A percentile compares a stretch with the other conserved stretches of the same genome.
Evolutionary conservation across 192 early-diverging fungal species (phyloP).

Genomic region (Backusella luteola): DNA sequence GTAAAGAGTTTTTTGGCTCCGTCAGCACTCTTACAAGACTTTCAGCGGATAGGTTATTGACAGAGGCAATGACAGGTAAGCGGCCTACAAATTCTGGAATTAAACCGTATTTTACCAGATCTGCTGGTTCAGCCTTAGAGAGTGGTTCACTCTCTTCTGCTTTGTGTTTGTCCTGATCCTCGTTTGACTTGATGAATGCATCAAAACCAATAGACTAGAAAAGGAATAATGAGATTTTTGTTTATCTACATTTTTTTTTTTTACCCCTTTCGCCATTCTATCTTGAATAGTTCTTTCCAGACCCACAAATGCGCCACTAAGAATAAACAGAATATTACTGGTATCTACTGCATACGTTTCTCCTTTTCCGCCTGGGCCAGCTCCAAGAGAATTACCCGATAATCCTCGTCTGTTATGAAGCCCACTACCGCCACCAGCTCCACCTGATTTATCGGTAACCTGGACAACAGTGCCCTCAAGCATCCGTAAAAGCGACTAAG

Average conservation of each 20-base stretch:
- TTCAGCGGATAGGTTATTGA: slow-evolving; percentile 60
- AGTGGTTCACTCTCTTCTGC: background rate
- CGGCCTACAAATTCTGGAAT: slow-evolving; percentile 90
- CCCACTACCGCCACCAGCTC: slow-evolving; percentile 25
- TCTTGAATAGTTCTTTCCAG: slow-evolving; percentile 80
- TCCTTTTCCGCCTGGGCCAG: slow-evolving; percentile 47
- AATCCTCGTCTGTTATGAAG: slow-evolving; percentile 6
- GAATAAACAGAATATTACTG: slow-evolving; percentile 85
- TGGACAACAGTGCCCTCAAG: slow-evolving; percentile 88
- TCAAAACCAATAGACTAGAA: slow-evolving; percentile 73
- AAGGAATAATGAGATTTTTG: background rate
- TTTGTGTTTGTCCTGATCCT: background rate
- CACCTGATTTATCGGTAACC: slow-evolving; percentile 76
- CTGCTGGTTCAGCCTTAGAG: slow-evolving; percentile 37
- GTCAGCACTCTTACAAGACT: slow-evolving; percentile 74
- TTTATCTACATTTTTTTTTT: background rate
- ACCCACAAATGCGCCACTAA: slow-evolving; percentile 86
- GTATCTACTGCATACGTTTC: slow-evolving; percentile 85
- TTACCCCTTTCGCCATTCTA: slow-evolving; percentile 66
- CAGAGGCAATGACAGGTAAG: slow-evolving; percentile 75
- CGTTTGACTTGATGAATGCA: slow-evolving; percentile 30
- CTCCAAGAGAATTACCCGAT: background rate
- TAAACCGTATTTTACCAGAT: slow-evolving; percentile 81
- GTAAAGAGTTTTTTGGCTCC: slow-evolving; percentile 78
- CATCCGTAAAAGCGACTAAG: slow-evolving; percentile 67